Base-by-base conservation (phyloP, 495 filamentous ascomycete species). In the Amphirosellinia nigrospora region DNA sequence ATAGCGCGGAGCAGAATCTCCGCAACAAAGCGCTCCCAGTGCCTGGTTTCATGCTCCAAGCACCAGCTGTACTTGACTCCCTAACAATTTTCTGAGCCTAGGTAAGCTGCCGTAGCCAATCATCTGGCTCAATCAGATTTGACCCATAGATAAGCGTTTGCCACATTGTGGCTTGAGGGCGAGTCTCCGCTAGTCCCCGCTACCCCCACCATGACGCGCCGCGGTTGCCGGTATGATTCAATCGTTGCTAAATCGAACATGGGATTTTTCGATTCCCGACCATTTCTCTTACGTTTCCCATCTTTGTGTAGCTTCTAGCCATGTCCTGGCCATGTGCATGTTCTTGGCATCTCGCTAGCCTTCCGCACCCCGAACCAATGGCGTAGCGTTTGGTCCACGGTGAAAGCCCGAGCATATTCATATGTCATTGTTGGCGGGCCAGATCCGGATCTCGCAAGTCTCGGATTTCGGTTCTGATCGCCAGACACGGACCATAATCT, bases 1-100 rank as follows among this genome's bases (percentile, higher is more conserved):
- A 7, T 11, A 23, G 19, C 4, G 21, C 63, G 63, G 63, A 65
- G 63, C 63, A 65, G 53, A 65, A 53, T 21, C 19, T 65, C 63
- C 63, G 63, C 4, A 6, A 13, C 46, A 19, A n/a, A n/a, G 32
- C 34, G 36, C 41, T 36, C 34, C 34, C 7, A 36, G 13, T 62
- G 59, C n/a, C 59, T 58, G 23, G 52, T 32, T 30, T 32, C 28
- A 9, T 6, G 30, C 15, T 32, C 30, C 26, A 4, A 8, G 46
- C 19, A 26, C 21, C 23, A 61, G 58, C 19, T 23, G 41, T 63
- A 63, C 60, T 63, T 23, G 15, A 5, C 19, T 28, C 43, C 41
- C 26, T 64, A 64, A 64, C 43, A 64, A 48, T 50, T 64, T 61
- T n/a, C 61, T 2, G 7, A 4, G 38, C 23, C 38, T 19, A 19